Conservation (phyloP, 116 monocot genomes). For the Iris pallida region DNA sequence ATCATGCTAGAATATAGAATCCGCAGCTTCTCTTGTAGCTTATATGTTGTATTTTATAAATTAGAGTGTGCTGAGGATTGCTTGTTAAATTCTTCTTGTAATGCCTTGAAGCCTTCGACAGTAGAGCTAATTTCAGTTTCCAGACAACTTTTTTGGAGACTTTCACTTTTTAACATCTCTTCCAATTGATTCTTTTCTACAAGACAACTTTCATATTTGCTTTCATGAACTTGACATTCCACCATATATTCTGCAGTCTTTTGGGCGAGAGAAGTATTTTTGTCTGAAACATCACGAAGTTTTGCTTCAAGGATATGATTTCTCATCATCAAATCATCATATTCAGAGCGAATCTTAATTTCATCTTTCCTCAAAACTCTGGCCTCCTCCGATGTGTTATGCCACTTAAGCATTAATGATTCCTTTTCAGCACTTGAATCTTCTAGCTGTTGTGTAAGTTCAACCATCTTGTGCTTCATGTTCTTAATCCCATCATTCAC, state of each 20-base stretch:
- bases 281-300: conserved; percentile 34
- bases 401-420: no score
- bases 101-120: conserved; percentile 29
- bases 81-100: conserved; percentile 42
- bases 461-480: no score
- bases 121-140: conserved; percentile 31
- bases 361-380: no score
- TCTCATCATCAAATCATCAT: conserved; percentile 45
- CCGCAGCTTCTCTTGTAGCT: conserved; percentile 38
- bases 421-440: no score
- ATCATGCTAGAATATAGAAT: conserved; percentile 26
- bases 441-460: no score
- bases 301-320: conserved; percentile 56
- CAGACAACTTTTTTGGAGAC: conserved; percentile 36
- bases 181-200: conserved; percentile 52
- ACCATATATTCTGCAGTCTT: conserved; percentile 40
- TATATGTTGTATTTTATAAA: conserved; percentile 27
- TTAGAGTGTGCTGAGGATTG: conserved; percentile 33
- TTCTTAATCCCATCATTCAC: no score
- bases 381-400: no score
- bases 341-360: no score
- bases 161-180: conserved; percentile 50
- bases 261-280: conserved; percentile 49
- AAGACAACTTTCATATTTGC: conserved; percentile 36
- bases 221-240: conserved; percentile 37